These are phyloP conservation scores for Saccharomycopsis schoenii DNA, from an alignment of 805 yeast genomes.

Conservation along the genomic window DNA sequence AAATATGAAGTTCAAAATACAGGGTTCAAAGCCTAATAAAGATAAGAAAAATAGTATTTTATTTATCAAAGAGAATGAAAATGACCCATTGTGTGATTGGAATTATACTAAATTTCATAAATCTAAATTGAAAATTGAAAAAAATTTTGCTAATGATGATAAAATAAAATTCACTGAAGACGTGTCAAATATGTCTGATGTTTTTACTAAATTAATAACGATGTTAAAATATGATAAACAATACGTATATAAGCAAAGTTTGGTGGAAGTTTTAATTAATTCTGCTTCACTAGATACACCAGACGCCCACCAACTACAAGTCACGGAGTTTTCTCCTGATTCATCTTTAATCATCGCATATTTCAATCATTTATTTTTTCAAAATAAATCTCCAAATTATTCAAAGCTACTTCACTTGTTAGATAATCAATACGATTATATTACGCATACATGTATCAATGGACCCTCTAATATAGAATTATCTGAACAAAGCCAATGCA, in stretches of 20 bases:
- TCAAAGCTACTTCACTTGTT: slow-evolving; percentile 6
- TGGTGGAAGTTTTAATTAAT: neutral
- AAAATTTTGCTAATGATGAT: slow-evolving; percentile 14
- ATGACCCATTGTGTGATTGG: slow-evolving; percentile 13
- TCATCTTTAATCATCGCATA: slow-evolving; percentile 12
- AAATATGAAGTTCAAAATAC: neutral
- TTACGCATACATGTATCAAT: neutral
- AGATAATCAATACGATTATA: slow-evolving; percentile 4
- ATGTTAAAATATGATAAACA: slow-evolving; percentile 6
- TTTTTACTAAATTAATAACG: slow-evolving; percentile 6
- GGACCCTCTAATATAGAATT: neutral
- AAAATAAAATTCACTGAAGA: slow-evolving; percentile 15
- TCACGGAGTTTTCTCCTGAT: slow-evolving; percentile 5
- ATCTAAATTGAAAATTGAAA: slow-evolving; percentile 17
- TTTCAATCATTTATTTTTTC: slow-evolving; percentile 5
- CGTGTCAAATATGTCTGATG: neutral
- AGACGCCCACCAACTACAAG: neutral
- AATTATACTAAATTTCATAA: slow-evolving; percentile 13
- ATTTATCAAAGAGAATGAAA: neutral
- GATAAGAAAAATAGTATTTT: neutral
- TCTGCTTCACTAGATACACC: neutral
- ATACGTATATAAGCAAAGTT: neutral
- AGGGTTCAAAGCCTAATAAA: neutral
- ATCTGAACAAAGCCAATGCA: slow-evolving; percentile 13
- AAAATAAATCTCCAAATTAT: slow-evolving; percentile 9